Evolutionary conservation across 208 protist species (phyloP).

Genomic region (Vickermania spadyakhi): DNA sequence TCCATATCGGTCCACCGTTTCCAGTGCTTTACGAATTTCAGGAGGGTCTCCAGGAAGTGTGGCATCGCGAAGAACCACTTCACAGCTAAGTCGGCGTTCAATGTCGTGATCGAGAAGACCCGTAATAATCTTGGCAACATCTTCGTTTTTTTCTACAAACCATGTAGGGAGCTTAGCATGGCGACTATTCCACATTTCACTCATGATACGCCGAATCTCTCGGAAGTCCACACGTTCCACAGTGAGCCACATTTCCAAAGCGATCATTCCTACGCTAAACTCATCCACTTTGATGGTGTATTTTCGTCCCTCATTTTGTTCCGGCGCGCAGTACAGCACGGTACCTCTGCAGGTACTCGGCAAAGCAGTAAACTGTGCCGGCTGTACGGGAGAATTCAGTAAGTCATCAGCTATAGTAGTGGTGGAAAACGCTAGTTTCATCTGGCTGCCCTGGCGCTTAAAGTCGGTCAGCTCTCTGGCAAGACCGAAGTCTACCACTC

Average conservation of each 20-base stretch:
- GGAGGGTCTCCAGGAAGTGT: constrained; percentile 69
- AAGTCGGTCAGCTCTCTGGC: constrained; percentile 39
- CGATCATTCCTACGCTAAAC: constrained; percentile 84
- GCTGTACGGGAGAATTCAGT: not conserved
- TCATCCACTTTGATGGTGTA: constrained; percentile 85
- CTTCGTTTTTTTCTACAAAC: constrained; percentile 46
- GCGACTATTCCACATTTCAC: constrained; percentile 33
- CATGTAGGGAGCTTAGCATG: constrained; percentile 52
- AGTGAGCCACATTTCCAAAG: constrained; percentile 81
- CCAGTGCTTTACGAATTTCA: constrained; percentile 57
- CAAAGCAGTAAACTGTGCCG: not conserved
- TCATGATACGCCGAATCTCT: constrained; percentile 74
- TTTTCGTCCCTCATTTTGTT: constrained; percentile 57
- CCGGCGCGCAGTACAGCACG: constrained; percentile 77
- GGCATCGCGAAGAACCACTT: constrained; percentile 50
- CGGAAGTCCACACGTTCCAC: constrained; percentile 68
- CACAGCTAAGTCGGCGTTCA: constrained; percentile 33
- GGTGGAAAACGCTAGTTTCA: not conserved
- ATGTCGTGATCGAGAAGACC: constrained; percentile 47
- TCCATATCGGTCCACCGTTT: constrained; percentile 57
- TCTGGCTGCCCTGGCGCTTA: not conserved
- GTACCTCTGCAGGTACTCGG: constrained; percentile 60
- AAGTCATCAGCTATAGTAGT: constrained; percentile 4
- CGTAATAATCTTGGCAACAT: constrained; percentile 47
- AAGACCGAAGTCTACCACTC: constrained; percentile 77